These are phyloP conservation scores for Tieghemiomyces parasiticus DNA, from an alignment of 192 early-diverging fungal species.

Conservation along the genomic window DNA sequence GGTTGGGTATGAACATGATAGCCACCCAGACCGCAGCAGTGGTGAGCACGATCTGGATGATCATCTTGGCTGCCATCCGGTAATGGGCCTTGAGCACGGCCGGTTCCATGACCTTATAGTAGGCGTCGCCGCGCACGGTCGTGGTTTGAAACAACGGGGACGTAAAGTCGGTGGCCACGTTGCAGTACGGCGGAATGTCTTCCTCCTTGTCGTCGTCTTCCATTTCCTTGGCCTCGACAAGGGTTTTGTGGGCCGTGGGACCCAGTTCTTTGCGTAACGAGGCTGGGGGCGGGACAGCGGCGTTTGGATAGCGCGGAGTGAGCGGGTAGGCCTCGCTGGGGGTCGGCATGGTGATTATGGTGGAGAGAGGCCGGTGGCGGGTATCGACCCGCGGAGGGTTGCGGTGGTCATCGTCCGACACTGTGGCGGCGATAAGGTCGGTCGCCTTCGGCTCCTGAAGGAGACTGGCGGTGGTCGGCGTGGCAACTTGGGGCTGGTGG, in stretches of 20 bases:
- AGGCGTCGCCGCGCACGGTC: not conserved
- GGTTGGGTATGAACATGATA: not conserved
- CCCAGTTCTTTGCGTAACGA: too few relatives aligned
- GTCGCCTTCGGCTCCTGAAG: not conserved
- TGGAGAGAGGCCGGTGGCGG: not conserved
- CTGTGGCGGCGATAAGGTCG: not conserved
- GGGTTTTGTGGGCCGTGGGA: too few relatives aligned
- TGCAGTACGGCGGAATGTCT: not conserved
- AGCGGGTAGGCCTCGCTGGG: too few relatives aligned
- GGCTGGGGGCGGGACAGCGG: too few relatives aligned
- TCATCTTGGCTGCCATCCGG: not conserved
- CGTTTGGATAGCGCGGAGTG: too few relatives aligned
- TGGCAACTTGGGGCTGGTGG: too few relatives aligned
- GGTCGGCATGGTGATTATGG: not conserved
- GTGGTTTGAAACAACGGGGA: not conserved
- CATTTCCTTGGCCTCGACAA: not conserved
- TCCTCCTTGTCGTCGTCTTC: not conserved
- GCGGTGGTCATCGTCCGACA: not conserved
- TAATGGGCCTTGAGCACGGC: not conserved
- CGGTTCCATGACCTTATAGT: not conserved
- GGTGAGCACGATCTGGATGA: not conserved
- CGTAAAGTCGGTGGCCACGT: not conserved
- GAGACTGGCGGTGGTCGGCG: not conserved
- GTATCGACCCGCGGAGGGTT: not conserved
- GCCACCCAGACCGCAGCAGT: not conserved